phyloP scores from a whole-genome alignment of 768 basidiomycete genomes.

The Kwoniella heveanensis region DNA sequence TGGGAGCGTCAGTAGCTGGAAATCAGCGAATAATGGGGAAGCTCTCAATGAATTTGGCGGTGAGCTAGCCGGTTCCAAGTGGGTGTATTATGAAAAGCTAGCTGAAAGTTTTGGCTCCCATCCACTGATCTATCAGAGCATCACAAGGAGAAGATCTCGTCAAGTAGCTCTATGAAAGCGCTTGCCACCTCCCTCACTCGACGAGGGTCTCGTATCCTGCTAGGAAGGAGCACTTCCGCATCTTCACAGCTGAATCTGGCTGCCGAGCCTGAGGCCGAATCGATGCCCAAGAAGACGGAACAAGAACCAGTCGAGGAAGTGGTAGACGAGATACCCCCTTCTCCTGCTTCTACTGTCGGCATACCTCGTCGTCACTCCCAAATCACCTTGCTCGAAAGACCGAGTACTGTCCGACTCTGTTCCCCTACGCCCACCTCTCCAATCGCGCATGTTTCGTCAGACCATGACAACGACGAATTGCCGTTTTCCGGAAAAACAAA shows the following conservation, averaged over 20 bases:
- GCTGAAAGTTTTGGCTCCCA: not conserved
- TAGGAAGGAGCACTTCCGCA: constrained; percentile 25
- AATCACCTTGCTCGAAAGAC: constrained; percentile 37
- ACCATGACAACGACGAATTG: constrained; percentile 34
- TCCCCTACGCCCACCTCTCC: constrained; percentile 31
- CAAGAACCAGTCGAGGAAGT: constrained; percentile 30
- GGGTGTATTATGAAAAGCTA: not conserved
- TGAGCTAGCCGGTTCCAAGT: constrained; percentile 1
- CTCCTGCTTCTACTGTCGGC: constrained; percentile 51
- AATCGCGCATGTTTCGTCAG: not conserved
- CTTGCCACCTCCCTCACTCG: constrained; percentile 30
- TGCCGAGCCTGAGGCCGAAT: constrained; percentile 7
- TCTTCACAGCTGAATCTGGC: constrained; percentile 18
- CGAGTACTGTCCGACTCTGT: constrained; percentile 44
- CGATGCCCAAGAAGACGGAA: not conserved
- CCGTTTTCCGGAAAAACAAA: constrained; percentile 33
- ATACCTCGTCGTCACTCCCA: constrained; percentile 41
- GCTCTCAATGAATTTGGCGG: constrained; percentile 43
- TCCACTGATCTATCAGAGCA: constrained; percentile 8
- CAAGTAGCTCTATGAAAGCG: constrained; percentile 26
- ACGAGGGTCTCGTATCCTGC: constrained; percentile 25
- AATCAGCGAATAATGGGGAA: constrained; percentile 48
- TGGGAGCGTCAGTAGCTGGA: constrained; percentile 41
- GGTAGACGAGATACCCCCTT: constrained; percentile 29
- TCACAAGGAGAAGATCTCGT: constrained; percentile 11